phyloP scores from a whole-genome alignment of 163 green algal species.

The Trebouxiophyceae sp. region DNA sequence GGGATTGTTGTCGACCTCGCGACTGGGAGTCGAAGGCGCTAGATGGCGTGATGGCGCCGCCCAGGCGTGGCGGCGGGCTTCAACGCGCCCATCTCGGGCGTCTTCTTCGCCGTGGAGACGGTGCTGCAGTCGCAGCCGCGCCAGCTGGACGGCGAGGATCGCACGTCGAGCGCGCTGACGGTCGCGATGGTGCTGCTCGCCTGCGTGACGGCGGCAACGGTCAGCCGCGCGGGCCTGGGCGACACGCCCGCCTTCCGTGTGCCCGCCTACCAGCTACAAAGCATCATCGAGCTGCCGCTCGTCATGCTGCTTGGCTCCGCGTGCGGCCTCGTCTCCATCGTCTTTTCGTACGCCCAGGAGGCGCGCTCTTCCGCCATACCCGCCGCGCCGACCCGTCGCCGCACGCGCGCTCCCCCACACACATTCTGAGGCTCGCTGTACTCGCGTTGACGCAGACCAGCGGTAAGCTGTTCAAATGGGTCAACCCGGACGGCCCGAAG shows the following conservation, averaged over 20 bases:
- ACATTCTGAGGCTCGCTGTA: not conserved
- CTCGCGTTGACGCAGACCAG: constrained; percentile 13
- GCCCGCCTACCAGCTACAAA: constrained; percentile 41
- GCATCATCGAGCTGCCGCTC: constrained; percentile 58
- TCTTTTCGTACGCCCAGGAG: constrained; percentile 28
- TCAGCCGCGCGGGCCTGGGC: constrained; percentile 60
- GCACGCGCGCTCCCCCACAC: not conserved
- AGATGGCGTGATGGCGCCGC: not conserved
- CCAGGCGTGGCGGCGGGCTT: constrained; percentile 88
- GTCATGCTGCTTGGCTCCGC: constrained; percentile 71
- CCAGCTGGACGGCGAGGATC: not conserved
- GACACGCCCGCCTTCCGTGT: constrained; percentile 62
- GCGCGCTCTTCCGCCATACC: constrained; percentile 2
- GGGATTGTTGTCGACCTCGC: too few relatives aligned
- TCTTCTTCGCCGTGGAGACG: constrained; percentile 94
- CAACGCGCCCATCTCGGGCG: constrained; percentile 84
- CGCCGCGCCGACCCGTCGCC: too few relatives aligned
- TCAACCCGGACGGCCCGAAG: constrained; percentile 5
- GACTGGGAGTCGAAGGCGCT: too few relatives aligned
- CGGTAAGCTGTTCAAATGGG: constrained; percentile 13
- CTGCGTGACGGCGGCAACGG: constrained; percentile 50
- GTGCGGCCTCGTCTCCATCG: constrained; percentile 60
- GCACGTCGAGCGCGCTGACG: constrained; percentile 35
- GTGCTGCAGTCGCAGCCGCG: constrained; percentile 51
- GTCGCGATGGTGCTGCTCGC: constrained; percentile 68